Conservation (phyloP, 257 asterid species). For the Salvia rosmarinus region DNA sequence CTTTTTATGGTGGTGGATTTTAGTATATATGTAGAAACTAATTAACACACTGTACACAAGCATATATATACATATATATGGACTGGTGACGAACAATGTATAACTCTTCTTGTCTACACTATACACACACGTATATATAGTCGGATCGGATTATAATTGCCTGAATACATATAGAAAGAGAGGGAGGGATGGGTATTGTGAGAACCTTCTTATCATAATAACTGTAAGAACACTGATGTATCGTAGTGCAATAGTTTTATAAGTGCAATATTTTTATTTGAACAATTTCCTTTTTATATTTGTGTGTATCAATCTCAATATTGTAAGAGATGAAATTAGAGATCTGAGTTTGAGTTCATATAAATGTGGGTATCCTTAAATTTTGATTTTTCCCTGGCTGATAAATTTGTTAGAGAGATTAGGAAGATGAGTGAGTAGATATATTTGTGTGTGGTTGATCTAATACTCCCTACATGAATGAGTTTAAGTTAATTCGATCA, state of each 20-base stretch:
- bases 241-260: too few relatives aligned
- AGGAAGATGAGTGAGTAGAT: neutral
- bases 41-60: conserved; percentile 6
- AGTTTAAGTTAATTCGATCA: neutral
- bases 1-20: conserved; percentile 5
- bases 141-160: neutral
- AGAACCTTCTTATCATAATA: too few relatives aligned
- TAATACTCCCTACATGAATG: neutral
- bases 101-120: conserved; percentile 11
- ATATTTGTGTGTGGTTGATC: neutral
- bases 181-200: too few relatives aligned
- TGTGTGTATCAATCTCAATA: neutral
- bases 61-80: neutral
- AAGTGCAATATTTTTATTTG: too few relatives aligned
- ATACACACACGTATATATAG: neutral
- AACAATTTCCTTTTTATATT: too few relatives aligned
- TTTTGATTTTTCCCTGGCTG: too few relatives aligned
- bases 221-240: too few relatives aligned
- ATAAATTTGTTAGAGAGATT: too few relatives aligned
- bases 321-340: neutral
- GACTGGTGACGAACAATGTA: conserved; percentile 18
- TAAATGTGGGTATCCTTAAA: too few relatives aligned
- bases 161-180: neutral
- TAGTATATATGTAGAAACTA: conserved; percentile 9
- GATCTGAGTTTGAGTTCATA: neutral